Evolutionary conservation across 345 rosid species (phyloP), one percentile per base, ranked within the genome.

Genomic region (Trapa bicornis): DNA sequence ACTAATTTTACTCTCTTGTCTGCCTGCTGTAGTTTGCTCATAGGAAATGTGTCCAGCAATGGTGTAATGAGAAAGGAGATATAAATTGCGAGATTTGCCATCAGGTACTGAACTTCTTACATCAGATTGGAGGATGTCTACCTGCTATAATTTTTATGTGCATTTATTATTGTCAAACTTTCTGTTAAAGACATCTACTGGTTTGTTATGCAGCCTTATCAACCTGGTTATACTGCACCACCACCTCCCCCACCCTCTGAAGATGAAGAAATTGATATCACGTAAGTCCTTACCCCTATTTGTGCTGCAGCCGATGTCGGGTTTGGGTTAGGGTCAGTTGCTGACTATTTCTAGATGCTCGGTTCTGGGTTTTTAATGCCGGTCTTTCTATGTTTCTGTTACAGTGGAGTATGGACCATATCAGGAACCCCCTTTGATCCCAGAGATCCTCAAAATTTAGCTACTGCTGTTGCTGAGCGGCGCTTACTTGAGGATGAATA

Each of bases 1-100:
- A 0, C 45, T 64, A 17, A 36, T 39, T 16, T 41, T 39, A 16
- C 15, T 62, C 36, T 62, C 60, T 37, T 68, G 61, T 63, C 33
- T 58, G 38, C 35, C 36, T 64, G 67, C 37, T 73, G 12, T 68
- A 94, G 97, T 94, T 79, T 87, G 99, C 99, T 53, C 99, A 94
- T 83, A 79, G 97, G 83, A 91, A 89, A 75, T 94, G 99, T 68
- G 96, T 94, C 64, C 99, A 94, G 73, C 96, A 77, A 71, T 94
- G 99, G 99, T 94, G 97, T 76, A 78, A 91, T 60, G 97, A 91
- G 84, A 94, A 94, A 73, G 95, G 99, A 47, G 94, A 91, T 72
- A 83, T 80, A 73, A 87, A 78, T 61, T 94, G 99, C 73, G 99
- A 94, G 75, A 94, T 91, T 63, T 94, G 99, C 62, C 97, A 94